Conservation (phyloP, 139 green algal species). For the Limnomonas spitsbergensis region DNA sequence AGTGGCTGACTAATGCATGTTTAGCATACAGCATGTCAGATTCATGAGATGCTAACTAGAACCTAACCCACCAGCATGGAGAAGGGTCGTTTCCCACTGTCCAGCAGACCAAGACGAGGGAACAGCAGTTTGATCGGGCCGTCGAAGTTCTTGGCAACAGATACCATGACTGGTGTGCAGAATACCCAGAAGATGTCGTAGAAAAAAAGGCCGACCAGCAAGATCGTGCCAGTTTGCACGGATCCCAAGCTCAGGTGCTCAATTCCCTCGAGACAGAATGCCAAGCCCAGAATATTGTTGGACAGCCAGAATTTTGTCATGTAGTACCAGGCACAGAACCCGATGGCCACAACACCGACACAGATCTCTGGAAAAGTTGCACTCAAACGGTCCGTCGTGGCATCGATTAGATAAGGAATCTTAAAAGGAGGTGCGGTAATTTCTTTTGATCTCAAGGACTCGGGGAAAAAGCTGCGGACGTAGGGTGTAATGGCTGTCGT, state of each 20-base stretch:
- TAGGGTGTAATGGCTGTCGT: slow-evolving; percentile 61
- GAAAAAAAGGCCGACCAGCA: slow-evolving; percentile 74
- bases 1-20: too few relatives aligned
- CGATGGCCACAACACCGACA: slow-evolving; percentile 38
- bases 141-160: slow-evolving; percentile 94
- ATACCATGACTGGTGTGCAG: slow-evolving; percentile 95
- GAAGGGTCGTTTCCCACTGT: slow-evolving; percentile 68
- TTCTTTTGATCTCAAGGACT: slow-evolving; percentile 29
- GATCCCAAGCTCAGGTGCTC: slow-evolving; percentile 90
- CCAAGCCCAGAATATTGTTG: slow-evolving; percentile 94
- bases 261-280: slow-evolving; percentile 91
- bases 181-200: slow-evolving; percentile 99
- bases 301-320: slow-evolving; percentile 88
- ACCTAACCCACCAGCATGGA: slow-evolving; percentile 92
- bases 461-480: slow-evolving; percentile 47
- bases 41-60: too few relatives aligned
- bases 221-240: slow-evolving; percentile 37
- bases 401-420: slow-evolving; percentile 40
- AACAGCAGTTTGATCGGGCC: slow-evolving; percentile 98
- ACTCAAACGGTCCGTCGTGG: slow-evolving; percentile 17
- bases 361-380: slow-evolving; percentile 56
- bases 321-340: slow-evolving; percentile 84
- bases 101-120: slow-evolving; percentile 40
- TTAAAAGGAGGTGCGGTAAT: slow-evolving; percentile 26
- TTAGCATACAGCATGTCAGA: too few relatives aligned